These are phyloP conservation scores for Arthromyces matolae DNA, from an alignment of 768 basidiomycete genomes.

Conservation along the genomic window DNA sequence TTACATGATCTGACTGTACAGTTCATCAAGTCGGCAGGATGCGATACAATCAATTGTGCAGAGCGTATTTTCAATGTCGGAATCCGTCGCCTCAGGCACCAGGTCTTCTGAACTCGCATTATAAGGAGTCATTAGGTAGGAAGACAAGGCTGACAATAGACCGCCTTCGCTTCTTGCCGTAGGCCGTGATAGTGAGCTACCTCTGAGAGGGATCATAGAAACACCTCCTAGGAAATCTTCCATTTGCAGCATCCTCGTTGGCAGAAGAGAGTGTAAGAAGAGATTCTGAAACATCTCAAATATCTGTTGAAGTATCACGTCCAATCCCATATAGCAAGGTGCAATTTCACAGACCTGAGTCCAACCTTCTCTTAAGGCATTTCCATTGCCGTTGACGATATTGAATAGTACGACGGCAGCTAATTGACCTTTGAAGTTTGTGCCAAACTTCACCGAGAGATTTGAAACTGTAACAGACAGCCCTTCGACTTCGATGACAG, in stretches of 20 bases:
- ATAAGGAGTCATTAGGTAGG: slow-evolving; percentile 96
- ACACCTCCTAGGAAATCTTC: slow-evolving; percentile 97
- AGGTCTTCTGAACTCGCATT: slow-evolving; percentile 65
- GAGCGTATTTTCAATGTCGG: slow-evolving; percentile 90
- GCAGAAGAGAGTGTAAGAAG: slow-evolving; percentile 90
- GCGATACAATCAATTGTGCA: slow-evolving; percentile 94
- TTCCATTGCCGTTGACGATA: slow-evolving; percentile 94
- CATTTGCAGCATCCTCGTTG: slow-evolving; percentile 90
- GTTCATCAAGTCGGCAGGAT: slow-evolving; percentile 89
- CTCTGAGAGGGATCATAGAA: slow-evolving; percentile 86
- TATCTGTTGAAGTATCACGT: slow-evolving; percentile 48
- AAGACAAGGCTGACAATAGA: slow-evolving; percentile 87
- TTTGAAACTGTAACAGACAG: slow-evolving; percentile 89
- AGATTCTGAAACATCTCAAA: slow-evolving; percentile 98
- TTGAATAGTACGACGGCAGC: slow-evolving; percentile 97
- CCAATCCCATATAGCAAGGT: background rate
- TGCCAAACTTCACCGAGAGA: slow-evolving; percentile 90
- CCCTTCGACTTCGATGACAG: slow-evolving; percentile 85
- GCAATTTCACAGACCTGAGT: slow-evolving; percentile 55
- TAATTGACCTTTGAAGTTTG: slow-evolving; percentile 90
- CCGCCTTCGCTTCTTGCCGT: slow-evolving; percentile 80
- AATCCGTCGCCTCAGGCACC: slow-evolving; percentile 85
- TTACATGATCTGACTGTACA: slow-evolving; percentile 91
- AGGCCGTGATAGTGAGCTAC: slow-evolving; percentile 60
- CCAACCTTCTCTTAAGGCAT: slow-evolving; percentile 94